phyloP scores from a whole-genome alignment of 805 yeast genomes.

The Wickerhamomyces chaumierensis region DNA sequence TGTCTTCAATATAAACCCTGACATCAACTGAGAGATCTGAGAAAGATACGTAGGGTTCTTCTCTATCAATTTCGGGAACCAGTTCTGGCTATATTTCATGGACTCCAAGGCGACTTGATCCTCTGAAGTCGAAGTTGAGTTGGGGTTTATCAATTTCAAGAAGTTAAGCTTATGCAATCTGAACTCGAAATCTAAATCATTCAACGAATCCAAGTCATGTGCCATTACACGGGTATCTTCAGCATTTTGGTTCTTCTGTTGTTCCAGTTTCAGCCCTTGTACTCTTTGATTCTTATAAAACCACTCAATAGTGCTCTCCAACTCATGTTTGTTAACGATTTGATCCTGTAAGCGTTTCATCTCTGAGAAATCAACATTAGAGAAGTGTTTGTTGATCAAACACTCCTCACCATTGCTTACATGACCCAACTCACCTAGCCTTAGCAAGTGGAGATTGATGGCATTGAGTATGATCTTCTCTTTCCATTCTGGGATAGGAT shows the following conservation, averaged over 20 bases:
- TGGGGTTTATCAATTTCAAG: constrained; percentile 20
- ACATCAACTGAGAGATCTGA: constrained; percentile 32
- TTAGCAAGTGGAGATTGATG: constrained; percentile 32
- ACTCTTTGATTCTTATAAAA: constrained; percentile 18
- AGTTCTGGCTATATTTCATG: constrained; percentile 30
- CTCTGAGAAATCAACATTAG: constrained; percentile 12
- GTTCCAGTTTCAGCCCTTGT: not conserved
- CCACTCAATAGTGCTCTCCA: constrained; percentile 42
- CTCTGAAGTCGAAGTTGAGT: constrained; percentile 2
- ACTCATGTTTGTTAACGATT: constrained; percentile 27
- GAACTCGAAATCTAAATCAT: constrained; percentile 27
- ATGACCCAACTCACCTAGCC: constrained; percentile 31
- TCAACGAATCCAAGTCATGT: not conserved
- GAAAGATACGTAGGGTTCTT: constrained; percentile 24
- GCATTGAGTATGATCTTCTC: constrained; percentile 26
- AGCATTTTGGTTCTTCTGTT: too few species aligned
- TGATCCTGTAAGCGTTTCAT: constrained; percentile 19
- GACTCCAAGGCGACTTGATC: constrained; percentile 19
- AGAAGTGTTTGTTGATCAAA: not conserved
- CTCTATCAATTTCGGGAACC: constrained; percentile 28
- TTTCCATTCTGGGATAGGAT: constrained; percentile 16
- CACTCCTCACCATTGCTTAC: too few species aligned
- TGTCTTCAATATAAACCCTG: constrained; percentile 18
- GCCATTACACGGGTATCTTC: too few species aligned
- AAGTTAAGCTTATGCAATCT: constrained; percentile 33